phyloP scores from a whole-genome alignment of 768 basidiomycete genomes.

The Boletellus sp. region DNA sequence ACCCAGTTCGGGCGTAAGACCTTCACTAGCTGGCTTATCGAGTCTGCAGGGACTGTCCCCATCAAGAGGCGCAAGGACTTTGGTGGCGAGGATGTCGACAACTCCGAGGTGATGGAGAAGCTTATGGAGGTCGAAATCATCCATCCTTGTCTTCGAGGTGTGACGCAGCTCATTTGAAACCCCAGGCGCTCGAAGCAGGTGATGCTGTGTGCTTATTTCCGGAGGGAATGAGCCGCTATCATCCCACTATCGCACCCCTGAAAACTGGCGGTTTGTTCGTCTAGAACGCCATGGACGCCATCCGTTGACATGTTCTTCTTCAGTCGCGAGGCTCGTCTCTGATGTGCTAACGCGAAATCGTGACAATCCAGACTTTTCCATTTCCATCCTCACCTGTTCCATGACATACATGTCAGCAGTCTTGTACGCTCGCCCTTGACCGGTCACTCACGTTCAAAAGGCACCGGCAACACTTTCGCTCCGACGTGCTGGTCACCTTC shows the following conservation, averaged over 20 bases:
- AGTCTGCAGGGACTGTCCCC: conserved; percentile 83
- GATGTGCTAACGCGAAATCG: conserved; percentile 70
- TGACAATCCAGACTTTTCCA: conserved; percentile 63
- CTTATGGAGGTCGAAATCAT: conserved; percentile 54
- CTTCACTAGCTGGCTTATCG: conserved; percentile 89
- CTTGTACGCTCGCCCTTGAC: not conserved
- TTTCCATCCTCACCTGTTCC: conserved; percentile 73
- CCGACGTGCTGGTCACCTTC: conserved; percentile 83
- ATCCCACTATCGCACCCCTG: conserved; percentile 81
- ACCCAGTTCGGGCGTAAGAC: conserved; percentile 81
- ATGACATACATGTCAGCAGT: conserved; percentile 70
- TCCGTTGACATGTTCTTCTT: not conserved
- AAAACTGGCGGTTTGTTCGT: conserved; percentile 73
- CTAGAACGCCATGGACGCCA: not conserved
- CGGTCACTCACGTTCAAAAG: conserved; percentile 33
- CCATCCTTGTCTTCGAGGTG: not conserved
- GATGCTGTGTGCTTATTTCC: conserved; percentile 84
- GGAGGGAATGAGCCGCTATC: conserved; percentile 82
- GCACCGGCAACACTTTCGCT: conserved; percentile 84
- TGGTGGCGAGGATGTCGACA: conserved; percentile 53
- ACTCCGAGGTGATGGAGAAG: conserved; percentile 62
- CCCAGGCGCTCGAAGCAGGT: conserved; percentile 67
- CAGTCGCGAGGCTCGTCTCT: conserved; percentile 78
- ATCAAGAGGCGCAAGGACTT: conserved; percentile 75
- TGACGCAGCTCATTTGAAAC: conserved; percentile 7